phyloP scores from a whole-genome alignment of 2,329 filamentous ascomycete genomes.

The Lachnellula subtilissima region DNA sequence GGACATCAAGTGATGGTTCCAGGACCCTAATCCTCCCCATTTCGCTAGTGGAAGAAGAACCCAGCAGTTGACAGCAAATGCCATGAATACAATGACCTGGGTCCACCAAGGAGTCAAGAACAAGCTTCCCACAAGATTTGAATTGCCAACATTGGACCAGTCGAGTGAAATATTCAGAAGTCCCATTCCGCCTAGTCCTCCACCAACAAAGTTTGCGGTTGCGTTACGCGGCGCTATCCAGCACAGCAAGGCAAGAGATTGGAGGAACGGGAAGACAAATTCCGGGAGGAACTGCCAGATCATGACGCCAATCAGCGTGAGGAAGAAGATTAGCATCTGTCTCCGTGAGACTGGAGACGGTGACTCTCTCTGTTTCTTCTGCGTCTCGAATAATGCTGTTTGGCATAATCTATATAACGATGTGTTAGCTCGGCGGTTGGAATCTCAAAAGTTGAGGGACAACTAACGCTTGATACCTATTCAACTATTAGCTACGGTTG shows the following conservation, averaged over 20 bases:
- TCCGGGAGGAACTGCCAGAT: slow-evolving; percentile 60
- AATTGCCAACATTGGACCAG: slow-evolving; percentile 55
- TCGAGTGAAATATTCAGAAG: slow-evolving; percentile 55
- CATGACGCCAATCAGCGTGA: slow-evolving; percentile 46
- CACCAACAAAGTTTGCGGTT: slow-evolving; percentile 55
- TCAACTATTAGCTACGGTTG: slow-evolving; percentile 17
- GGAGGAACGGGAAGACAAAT: slow-evolving; percentile 54
- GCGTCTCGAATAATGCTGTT: slow-evolving; percentile 54
- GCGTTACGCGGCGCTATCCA: slow-evolving; percentile 57
- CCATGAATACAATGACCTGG: slow-evolving; percentile 50
- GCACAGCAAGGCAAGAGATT: slow-evolving; percentile 56
- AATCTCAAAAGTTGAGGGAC: neutral
- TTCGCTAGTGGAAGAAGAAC: slow-evolving; percentile 54
- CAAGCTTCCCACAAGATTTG: slow-evolving; percentile 38
- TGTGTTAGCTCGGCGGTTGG: neutral
- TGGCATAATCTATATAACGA: slow-evolving; percentile 38
- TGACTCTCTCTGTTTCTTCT: slow-evolving; percentile 46
- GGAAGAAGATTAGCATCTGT: slow-evolving; percentile 55
- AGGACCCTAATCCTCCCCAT: slow-evolving; percentile 49
- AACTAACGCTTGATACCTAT: slow-evolving; percentile 41
- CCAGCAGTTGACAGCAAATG: slow-evolving; percentile 54
- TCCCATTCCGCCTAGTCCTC: slow-evolving; percentile 58
- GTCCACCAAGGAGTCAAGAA: slow-evolving; percentile 57
- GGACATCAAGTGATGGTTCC: slow-evolving; percentile 52
- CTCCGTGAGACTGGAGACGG: slow-evolving; percentile 45